Evolutionary conservation across 345 rosid species (phyloP).

Genomic region (Salix koriyanagi): DNA sequence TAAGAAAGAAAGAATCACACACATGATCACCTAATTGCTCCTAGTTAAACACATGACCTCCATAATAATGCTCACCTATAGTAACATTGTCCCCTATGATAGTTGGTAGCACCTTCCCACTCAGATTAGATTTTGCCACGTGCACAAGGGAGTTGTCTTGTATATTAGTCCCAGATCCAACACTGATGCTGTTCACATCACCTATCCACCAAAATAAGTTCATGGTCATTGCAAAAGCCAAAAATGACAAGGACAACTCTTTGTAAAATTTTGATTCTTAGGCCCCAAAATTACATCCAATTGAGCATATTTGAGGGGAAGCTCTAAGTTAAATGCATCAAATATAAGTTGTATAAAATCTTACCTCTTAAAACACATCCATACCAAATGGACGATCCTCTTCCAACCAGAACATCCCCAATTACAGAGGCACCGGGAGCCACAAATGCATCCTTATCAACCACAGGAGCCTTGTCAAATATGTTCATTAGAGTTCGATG

Average conservation of each 20-base stretch:
- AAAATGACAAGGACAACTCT: not conserved
- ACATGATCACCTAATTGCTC: not conserved
- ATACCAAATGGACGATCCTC: conserved; percentile 87
- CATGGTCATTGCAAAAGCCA: conserved; percentile 1
- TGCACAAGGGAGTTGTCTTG: conserved; percentile 97
- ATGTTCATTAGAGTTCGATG: conserved; percentile 91
- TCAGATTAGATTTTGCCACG: conserved; percentile 87
- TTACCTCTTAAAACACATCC: conserved; percentile 95
- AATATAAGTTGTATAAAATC: not conserved
- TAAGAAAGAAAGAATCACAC: not conserved
- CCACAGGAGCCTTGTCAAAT: conserved; percentile 75
- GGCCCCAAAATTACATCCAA: not conserved
- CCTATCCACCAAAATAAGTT: conserved; percentile 34
- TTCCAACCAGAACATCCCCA: conserved; percentile 80
- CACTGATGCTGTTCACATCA: conserved; percentile 72
- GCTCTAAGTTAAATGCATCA: not conserved
- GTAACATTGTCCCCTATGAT: conserved; percentile 92
- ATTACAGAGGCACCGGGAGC: conserved; percentile 91
- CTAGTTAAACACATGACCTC: not conserved
- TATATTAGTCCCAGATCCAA: conserved; percentile 92
- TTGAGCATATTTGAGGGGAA: not conserved
- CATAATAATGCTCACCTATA: conserved; percentile 53
- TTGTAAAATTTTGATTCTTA: not conserved
- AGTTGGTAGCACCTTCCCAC: conserved; percentile 86
- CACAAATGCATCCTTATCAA: conserved; percentile 82